Evolutionary conservation across 1,139 yeast genomes (phyloP).

Genomic region (Pichia sp.): DNA sequence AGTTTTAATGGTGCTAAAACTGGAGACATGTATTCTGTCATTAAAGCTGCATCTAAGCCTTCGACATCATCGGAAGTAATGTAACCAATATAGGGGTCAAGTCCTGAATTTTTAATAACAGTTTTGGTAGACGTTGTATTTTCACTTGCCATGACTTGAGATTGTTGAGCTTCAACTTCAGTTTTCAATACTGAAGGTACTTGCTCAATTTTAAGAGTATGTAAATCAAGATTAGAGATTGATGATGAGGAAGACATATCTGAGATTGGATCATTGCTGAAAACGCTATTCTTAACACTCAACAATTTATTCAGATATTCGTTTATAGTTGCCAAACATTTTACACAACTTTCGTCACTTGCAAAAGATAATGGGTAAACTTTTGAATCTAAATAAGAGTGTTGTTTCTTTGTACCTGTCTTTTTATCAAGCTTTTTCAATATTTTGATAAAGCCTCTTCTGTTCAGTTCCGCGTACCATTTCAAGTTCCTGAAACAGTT

Average conservation of each 20-base stretch:
- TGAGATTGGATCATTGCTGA: neutral
- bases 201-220: neutral
- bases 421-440: constrained; percentile 88
- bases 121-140: constrained; percentile 17
- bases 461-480: constrained; percentile 93
- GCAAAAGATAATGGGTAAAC: constrained; percentile 75
- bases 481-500: constrained; percentile 73
- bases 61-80: constrained; percentile 42
- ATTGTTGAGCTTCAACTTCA: neutral
- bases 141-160: neutral
- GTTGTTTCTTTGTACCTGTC: constrained; percentile 61
- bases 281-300: constrained; percentile 1
- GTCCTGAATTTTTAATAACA: constrained; percentile 13
- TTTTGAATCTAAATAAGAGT: constrained; percentile 59
- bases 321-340: constrained; percentile 50
- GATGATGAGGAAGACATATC: constrained; percentile 20
- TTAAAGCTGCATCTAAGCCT: constrained; percentile 36
- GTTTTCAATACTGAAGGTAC: neutral
- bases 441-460: constrained; percentile 83
- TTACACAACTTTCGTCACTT: constrained; percentile 51
- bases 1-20: constrained; percentile 36
- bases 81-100: constrained; percentile 29
- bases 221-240: constrained; percentile 20
- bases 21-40: constrained; percentile 33
- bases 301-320: constrained; percentile 40